Evolutionary conservation across 306 rosid species (phyloP).

Genomic region (Trichosanthes truncata): DNA sequence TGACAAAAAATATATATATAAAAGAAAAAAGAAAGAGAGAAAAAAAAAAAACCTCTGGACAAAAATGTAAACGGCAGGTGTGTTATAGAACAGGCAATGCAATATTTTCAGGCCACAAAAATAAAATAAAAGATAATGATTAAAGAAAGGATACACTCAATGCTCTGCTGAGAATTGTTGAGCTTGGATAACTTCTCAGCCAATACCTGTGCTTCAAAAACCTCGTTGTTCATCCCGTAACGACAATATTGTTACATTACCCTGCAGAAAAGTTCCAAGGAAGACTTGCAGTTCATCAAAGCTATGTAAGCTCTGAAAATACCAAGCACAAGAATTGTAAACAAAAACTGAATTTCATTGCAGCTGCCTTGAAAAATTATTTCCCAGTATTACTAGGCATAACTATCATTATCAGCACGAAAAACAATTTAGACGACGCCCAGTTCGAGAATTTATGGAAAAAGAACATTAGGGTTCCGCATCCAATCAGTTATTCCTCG

Average conservation of each 20-base stretch:
- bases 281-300: background rate
- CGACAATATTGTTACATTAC: constrained; percentile 26
- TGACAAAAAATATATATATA: background rate
- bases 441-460: background rate
- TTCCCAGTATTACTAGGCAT: background rate
- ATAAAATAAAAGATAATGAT: background rate
- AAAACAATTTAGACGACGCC: background rate
- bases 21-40: background rate
- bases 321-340: background rate
- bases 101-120: background rate
- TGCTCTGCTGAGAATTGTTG: constrained; percentile 87
- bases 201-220: constrained; percentile 51
- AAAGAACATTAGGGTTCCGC: background rate
- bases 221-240: constrained; percentile 47
- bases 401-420: background rate
- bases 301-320: background rate
- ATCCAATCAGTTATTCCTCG: background rate
- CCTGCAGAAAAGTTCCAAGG: constrained; percentile 4
- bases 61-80: background rate
- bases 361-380: background rate
- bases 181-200: constrained; percentile 69
- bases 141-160: constrained; percentile 64
- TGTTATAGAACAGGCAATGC: background rate
- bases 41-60: background rate
- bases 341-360: background rate